Evolutionary conservation across 352 stramenopile species (phyloP), one percentile per base, ranked within the genome.

Genomic region (Globisporangium mamillatum): DNA sequence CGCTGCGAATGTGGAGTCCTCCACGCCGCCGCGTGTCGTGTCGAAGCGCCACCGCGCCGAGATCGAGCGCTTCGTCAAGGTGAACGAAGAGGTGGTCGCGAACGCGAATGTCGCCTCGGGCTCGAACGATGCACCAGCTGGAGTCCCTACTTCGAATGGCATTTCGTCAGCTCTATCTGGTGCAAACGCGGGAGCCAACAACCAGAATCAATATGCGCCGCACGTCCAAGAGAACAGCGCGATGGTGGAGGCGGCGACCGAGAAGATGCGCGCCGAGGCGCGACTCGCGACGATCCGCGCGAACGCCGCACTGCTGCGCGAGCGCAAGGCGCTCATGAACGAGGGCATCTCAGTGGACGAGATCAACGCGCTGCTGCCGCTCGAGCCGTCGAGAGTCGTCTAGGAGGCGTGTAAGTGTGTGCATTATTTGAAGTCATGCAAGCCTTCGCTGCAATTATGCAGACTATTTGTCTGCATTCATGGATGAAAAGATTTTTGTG

Each of bases 341-440:
- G 66, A 71, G 25, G 66, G 66, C 36, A 66, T 71, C 25, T 44
- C 52, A 0, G 67, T 65, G 27, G 27, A 18, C 18, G 61, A 72
- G 53, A 72, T 72, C 53, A 67, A 72, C 61, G 62, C 67, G 32
- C 53, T 69, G 67, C 67, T 71, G 34, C 66, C 66, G 29, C 36
- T 71, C 25, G 9, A 63, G 57, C 20, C 48, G n/a, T 22, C 53
- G 46, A 55, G 44, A 64, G 38, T 64, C 20, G 48, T 29, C 20
- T 27, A 25, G 20, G 48, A 54, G 48, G 48, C 7, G 7, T 29
- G 50, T 56, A 29, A 32, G 36, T 44, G 10, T 44, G 36, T 44
- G 36, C 36, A 44, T 44, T 44, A 44, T 44, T 44, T 44, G 36
- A 44, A 44, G 36, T 44, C 36, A 44, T 44, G 36, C 36, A 44